A percentile compares a stretch with the other conserved stretches of the same genome.
These are phyloP conservation scores for Tulasnella sp. DNA, from an alignment of 768 basidiomycete genomes.

Conservation along the genomic window DNA sequence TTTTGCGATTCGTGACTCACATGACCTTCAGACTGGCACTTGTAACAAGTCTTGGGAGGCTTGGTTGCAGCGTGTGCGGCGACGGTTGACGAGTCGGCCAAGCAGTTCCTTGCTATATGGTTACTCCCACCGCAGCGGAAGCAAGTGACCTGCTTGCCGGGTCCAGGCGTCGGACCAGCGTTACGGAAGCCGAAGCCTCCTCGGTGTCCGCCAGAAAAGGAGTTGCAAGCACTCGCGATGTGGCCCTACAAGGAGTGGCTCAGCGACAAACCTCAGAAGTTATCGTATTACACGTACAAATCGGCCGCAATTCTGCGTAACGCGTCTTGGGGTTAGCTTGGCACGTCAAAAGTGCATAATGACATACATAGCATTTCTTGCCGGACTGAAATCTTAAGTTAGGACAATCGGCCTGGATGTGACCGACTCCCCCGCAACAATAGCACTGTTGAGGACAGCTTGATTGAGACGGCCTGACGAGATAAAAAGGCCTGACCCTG, in stretches of 20 bases:
- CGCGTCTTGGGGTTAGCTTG: neutral
- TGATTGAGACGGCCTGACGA: neutral
- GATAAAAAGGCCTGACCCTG: neutral
- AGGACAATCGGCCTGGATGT: slow-evolving; percentile 75
- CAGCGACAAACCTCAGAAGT: neutral
- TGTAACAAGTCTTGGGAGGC: slow-evolving; percentile 67
- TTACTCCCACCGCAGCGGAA: slow-evolving; percentile 84
- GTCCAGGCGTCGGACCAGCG: neutral
- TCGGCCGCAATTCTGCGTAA: slow-evolving; percentile 12
- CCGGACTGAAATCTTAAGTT: slow-evolving; percentile 53
- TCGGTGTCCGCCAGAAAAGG: neutral
- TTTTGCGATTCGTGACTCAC: slow-evolving; percentile 34
- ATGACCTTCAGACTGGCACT: slow-evolving; percentile 79
- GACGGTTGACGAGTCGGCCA: slow-evolving; percentile 32
- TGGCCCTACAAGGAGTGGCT: slow-evolving; percentile 63
- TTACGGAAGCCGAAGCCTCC: neutral
- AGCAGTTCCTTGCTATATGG: slow-evolving; percentile 61
- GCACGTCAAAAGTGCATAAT: neutral
- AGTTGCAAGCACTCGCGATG: slow-evolving; percentile 65
- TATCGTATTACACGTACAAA: neutral
- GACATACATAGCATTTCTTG: slow-evolving; percentile 70
- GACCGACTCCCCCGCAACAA: slow-evolving; percentile 83
- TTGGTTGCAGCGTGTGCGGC: neutral
- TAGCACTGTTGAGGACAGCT: slow-evolving; percentile 59
- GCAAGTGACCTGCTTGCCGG: slow-evolving; percentile 39